Evolutionary conservation across 1,139 yeast genomes (phyloP).

Genomic region (Candida albicans): DNA sequence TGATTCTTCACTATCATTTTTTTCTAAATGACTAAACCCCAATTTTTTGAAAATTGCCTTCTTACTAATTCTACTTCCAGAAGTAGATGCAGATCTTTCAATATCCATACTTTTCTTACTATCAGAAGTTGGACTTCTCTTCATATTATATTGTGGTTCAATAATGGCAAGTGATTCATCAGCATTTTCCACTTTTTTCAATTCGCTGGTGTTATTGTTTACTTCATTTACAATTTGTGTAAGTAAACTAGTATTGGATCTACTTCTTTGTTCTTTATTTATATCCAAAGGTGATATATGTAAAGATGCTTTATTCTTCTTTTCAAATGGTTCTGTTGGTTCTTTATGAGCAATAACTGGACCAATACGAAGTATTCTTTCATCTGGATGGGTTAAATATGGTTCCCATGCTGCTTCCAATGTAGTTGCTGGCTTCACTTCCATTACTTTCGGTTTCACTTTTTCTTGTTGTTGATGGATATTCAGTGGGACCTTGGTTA

Average conservation of each 20-base stretch:
- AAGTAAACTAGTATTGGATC: conserved; percentile 33
- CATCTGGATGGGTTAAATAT: conserved; percentile 61
- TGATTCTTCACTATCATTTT: conserved; percentile 13
- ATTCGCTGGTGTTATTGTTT: conserved; percentile 15
- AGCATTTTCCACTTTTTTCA: conserved; percentile 8
- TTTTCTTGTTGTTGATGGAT: conserved; percentile 11
- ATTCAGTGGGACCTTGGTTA: conserved; percentile 2
- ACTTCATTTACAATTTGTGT: conserved; percentile 60
- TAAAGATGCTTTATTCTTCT: conserved; percentile 53
- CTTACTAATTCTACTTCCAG: conserved; percentile 8
- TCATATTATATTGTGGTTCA: conserved; percentile 25
- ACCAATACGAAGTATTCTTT: conserved; percentile 70
- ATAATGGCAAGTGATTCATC: conserved; percentile 34
- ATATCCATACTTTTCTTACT: conserved; percentile 12
- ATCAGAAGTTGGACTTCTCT: conserved; percentile 7
- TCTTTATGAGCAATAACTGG: conserved; percentile 39
- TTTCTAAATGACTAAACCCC: conserved; percentile 22
- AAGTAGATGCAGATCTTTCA: conserved; percentile 10
- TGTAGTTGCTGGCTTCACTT: conserved; percentile 56
- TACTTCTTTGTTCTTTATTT: conserved; percentile 20
- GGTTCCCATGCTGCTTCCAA: conserved; percentile 70
- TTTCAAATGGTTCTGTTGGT: conserved; percentile 53
- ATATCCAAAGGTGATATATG: conserved; percentile 61
- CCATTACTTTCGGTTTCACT: conserved; percentile 30
- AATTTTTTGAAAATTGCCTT: conserved; percentile 32